phyloP scores from a whole-genome alignment of 176 grass and related monocot genomes.

The Oryza coarctata region DNA sequence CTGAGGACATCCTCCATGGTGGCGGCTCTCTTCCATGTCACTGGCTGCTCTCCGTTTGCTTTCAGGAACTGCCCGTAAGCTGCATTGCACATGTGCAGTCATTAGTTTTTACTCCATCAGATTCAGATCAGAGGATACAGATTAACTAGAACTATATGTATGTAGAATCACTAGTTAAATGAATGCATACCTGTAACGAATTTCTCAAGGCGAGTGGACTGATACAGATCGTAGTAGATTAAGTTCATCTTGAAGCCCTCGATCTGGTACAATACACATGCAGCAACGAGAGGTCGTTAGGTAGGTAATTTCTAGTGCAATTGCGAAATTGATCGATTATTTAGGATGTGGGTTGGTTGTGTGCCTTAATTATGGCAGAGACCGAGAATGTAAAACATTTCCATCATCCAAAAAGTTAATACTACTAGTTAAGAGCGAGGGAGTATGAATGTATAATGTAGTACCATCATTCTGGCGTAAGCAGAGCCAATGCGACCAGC shows the following conservation, averaged over 20 bases:
- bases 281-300: no score
- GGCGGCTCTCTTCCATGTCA: constrained; percentile 93
- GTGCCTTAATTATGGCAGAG: no score
- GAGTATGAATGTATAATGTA: no score
- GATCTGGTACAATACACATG: constrained; percentile 45
- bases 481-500: constrained; percentile 91
- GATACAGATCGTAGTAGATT: constrained; percentile 95
- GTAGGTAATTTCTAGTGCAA: no score
- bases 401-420: no score
- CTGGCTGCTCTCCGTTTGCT: constrained; percentile 84
- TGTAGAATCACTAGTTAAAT: no score
- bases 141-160: no score
- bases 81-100: neutral
- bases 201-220: constrained; percentile 87
- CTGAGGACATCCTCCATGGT: constrained; percentile 95
- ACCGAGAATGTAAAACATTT: no score
- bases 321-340: no score
- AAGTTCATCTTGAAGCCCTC: constrained; percentile 99
- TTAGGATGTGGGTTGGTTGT: no score
- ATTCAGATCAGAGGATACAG: neutral
- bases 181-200: constrained; percentile 71
- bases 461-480: constrained; percentile 92
- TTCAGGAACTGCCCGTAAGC: constrained; percentile 87
- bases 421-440: no score
- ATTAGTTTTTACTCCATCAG: neutral